These are phyloP conservation scores for Marasmius sp. DNA, from an alignment of 1,284 basidiomycete species.

Conservation along the genomic window DNA sequence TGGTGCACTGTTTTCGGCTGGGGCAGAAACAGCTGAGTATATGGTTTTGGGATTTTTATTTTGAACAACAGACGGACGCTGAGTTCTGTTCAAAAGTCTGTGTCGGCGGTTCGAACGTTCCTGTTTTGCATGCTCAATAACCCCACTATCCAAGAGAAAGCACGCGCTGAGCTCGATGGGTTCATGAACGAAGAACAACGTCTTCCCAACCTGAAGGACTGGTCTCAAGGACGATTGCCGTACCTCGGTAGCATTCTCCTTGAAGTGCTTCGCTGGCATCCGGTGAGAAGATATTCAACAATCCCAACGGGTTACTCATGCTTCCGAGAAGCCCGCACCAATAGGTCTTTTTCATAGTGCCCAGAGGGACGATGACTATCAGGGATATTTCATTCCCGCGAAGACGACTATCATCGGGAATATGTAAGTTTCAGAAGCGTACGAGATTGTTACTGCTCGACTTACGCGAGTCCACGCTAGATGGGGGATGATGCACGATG, in stretches of 20 bases:
- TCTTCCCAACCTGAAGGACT: conserved; percentile 20
- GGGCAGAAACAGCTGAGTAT: conserved; percentile 20
- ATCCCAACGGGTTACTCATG: neutral
- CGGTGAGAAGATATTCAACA: neutral
- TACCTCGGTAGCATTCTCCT: conserved; percentile 29
- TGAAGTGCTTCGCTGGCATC: conserved; percentile 33
- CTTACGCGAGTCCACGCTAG: neutral
- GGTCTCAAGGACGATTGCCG: conserved; percentile 17
- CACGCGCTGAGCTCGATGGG: conserved; percentile 16
- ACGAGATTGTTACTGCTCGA: neutral
- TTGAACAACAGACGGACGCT: too few species aligned
- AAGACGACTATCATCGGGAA: neutral
- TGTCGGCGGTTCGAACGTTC: conserved; percentile 15
- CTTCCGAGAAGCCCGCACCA: neutral
- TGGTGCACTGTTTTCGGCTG: conserved; percentile 19
- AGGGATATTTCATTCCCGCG: neutral
- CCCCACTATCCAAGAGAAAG: conserved; percentile 22
- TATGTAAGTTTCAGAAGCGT: neutral
- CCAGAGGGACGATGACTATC: neutral
- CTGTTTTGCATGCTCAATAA: conserved; percentile 18
- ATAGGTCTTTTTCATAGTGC: neutral
- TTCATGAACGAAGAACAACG: conserved; percentile 11
- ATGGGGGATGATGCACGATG: neutral
- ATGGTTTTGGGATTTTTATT: neutral
- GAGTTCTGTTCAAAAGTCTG: conserved; percentile 10